Evolutionary conservation across 1,284 basidiomycete genomes (phyloP).

Genomic region (Prillingera fragicola): DNA sequence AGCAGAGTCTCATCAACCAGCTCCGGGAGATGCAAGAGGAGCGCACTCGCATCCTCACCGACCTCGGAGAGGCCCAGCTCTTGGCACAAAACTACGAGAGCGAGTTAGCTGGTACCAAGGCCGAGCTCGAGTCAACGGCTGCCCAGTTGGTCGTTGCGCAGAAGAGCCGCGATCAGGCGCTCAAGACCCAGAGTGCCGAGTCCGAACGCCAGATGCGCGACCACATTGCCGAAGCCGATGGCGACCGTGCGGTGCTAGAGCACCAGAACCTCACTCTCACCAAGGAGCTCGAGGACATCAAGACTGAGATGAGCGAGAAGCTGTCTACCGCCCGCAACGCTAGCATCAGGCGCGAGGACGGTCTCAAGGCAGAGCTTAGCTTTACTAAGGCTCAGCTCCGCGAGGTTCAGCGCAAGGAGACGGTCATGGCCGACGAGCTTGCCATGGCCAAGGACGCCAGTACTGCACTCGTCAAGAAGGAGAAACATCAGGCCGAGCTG

Average conservation of each 20-base stretch:
- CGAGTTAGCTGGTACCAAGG: conserved; percentile 55
- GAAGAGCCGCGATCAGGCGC: conserved; percentile 66
- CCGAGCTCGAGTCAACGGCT: conserved; percentile 48
- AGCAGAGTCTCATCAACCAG: conserved; percentile 51
- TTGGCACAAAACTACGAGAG: conserved; percentile 66
- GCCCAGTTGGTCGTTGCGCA: conserved; percentile 61
- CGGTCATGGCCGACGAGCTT: conserved; percentile 39
- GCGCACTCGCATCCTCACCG: conserved; percentile 61
- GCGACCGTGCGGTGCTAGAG: conserved; percentile 80
- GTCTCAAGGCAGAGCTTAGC: conserved; percentile 45
- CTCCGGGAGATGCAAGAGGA: conserved; percentile 64
- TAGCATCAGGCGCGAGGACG: conserved; percentile 41
- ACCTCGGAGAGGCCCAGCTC: conserved; percentile 66
- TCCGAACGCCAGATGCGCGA: conserved; percentile 79
- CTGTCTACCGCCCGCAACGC: conserved; percentile 41
- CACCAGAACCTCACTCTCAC: conserved; percentile 74
- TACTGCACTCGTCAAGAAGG: conserved; percentile 28
- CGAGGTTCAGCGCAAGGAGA: conserved; percentile 41
- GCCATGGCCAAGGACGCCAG: conserved; percentile 39
- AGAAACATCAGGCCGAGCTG: conserved; percentile 29
- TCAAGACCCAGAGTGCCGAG: conserved; percentile 67
- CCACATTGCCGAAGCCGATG: conserved; percentile 83
- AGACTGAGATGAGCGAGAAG: conserved; percentile 39
- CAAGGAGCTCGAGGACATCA: conserved; percentile 46
- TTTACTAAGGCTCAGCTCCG: conserved; percentile 44